Base-by-base conservation (phyloP, 352 stramenopile species). In the Phytopythium boreale region DNA sequence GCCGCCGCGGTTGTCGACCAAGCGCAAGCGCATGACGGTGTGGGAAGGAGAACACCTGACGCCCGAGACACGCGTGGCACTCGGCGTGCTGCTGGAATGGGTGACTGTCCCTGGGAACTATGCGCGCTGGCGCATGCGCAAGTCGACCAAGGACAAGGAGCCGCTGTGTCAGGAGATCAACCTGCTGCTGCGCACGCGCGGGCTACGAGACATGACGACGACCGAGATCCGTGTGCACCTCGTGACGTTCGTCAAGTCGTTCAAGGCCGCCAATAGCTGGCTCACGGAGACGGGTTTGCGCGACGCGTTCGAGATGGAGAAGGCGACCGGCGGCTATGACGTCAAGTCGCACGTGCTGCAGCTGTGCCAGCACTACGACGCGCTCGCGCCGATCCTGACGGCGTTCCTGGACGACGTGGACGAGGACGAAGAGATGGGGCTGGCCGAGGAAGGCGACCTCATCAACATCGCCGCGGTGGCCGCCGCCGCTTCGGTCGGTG, bases 341-440 rank as follows among this genome's bases (percentile, higher is more conserved):
- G 63, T 79, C 24, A 80, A 73, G 39, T 67, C 44, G 22, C 70
- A 79, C 50, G 70, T 80, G 41, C 51, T 71, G 11, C 68, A 79
- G 29, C 72, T 80, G 56, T 83, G 75, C 36, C 71, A 69, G 20
- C 64, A 80, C 63, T 83, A 79, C 47, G 72, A 80, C 53, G 68
- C 55, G 37, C 63, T 83, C 20, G 70, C 68, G 37, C 39, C 61
- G 6, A 65, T 79, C 36, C 64, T 82, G 31, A 62, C 63, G 36
- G 53, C 55, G n/a, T 79, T 77, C 51, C 55, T 70, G 20, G 53
- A 71, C 46, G 69, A 67, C 46, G 62, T 70, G 20, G 67, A 68
- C 26, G 61, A 50, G 15, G 43, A 71, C 12, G 62, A 63, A 3
- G 63, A 60, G 29, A 31, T 47, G 34, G 39, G 14, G 31, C 39